Conservation (phyloP, 2,329 filamentous ascomycete genomes). For the Elsinoe fawcettii region DNA sequence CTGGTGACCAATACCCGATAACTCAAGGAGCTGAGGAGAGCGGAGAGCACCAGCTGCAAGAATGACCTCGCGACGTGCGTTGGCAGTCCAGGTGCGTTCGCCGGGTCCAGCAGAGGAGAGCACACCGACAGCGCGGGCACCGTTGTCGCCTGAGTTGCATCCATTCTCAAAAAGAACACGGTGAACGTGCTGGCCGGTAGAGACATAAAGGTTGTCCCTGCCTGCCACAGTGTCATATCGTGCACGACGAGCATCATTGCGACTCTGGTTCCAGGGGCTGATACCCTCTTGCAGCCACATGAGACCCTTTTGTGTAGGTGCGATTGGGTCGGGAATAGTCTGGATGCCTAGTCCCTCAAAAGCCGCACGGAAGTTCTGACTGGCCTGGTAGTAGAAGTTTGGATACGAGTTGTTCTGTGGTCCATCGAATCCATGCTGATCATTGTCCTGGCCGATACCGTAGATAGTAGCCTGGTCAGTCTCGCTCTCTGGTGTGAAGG, state of each 20-base stretch:
- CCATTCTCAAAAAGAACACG: conserved; percentile 28
- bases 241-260: conserved; percentile 34
- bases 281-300: conserved; percentile 33
- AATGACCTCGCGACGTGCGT: conserved; percentile 26
- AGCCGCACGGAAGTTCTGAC: conserved; percentile 28
- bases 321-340: conserved; percentile 33
- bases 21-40: conserved; percentile 34
- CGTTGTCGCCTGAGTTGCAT: conserved; percentile 12
- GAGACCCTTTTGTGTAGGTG: conserved; percentile 32
- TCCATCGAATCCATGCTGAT: conserved; percentile 38
- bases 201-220: conserved; percentile 32
- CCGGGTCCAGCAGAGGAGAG: conserved; percentile 10
- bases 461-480: conserved; percentile 30
- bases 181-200: conserved; percentile 31
- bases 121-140: conserved; percentile 17
- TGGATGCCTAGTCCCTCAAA: conserved; percentile 33
- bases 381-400: conserved; percentile 17
- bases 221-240: conserved; percentile 32
- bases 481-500: conserved; percentile 27
- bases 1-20: conserved; percentile 33
- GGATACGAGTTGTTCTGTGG: conserved; percentile 38
- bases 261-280: conserved; percentile 31
- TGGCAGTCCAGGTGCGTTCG: conserved; percentile 12
- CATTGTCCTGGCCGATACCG: conserved; percentile 34
- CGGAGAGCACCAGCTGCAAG: conserved; percentile 30